phyloP scores from a whole-genome alignment of 176 grass and related monocot genomes.

The Cocos nucifera region DNA sequence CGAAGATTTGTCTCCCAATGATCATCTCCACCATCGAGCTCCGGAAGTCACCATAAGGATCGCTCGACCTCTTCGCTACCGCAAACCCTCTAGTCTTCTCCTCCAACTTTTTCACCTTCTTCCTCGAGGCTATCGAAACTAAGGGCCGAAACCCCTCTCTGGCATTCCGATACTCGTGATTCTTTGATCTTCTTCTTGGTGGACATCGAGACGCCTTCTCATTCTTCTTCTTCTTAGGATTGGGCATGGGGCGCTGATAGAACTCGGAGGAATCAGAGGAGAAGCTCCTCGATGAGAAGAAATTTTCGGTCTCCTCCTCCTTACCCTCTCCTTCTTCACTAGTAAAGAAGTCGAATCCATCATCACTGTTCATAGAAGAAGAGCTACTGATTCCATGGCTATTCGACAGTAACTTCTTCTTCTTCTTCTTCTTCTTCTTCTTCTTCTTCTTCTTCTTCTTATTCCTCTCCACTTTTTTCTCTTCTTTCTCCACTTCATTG shows the following conservation, averaged over 20 bases:
- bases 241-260: slow-evolving; percentile 32
- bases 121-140: slow-evolving; percentile 20
- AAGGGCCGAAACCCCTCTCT: slow-evolving; percentile 64
- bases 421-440: slow-evolving; percentile 1
- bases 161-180: slow-evolving; percentile 19
- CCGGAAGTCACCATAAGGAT: slow-evolving; percentile 83
- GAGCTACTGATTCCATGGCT: slow-evolving; percentile 76
- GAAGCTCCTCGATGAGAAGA: slow-evolving; percentile 89
- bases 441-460: slow-evolving; percentile 1
- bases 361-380: slow-evolving; percentile 28
- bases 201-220: neutral
- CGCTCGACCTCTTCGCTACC: slow-evolving; percentile 72
- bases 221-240: slow-evolving; percentile 23
- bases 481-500: neutral
- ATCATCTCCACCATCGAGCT: slow-evolving; percentile 98
- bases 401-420: slow-evolving; percentile 40
- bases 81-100: slow-evolving; percentile 53
- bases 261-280: slow-evolving; percentile 98
- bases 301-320: slow-evolving; percentile 40
- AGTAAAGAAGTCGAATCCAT: slow-evolving; percentile 36
- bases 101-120: slow-evolving; percentile 1
- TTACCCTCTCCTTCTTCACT: slow-evolving; percentile 46
- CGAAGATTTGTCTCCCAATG: slow-evolving; percentile 60
- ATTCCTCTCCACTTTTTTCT: neutral
- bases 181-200: slow-evolving; percentile 8